Percentiles rank a stretch among this genome's conserved stretches.
phyloP scores from a whole-genome alignment of 2,329 filamentous ascomycete species.

The Stagonosporopsis rhizophila region DNA sequence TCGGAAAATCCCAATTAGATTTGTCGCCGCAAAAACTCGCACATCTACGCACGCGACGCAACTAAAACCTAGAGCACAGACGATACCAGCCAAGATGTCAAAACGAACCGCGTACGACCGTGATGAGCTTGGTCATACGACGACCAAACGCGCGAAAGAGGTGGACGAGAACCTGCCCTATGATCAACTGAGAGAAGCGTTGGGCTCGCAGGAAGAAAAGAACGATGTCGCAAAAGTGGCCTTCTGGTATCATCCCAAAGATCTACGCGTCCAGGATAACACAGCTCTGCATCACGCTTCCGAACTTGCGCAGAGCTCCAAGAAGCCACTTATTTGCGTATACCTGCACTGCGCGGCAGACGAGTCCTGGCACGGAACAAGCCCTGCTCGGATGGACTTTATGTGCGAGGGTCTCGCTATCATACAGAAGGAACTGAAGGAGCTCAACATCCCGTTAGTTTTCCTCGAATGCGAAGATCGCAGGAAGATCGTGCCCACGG shows the following conservation, averaged over 20 bases:
- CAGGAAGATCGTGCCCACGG: conserved; percentile 51
- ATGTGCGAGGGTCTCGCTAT: conserved; percentile 54
- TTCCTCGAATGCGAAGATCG: conserved; percentile 55
- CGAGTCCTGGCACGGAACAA: conserved; percentile 60
- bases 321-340: conserved; percentile 53
- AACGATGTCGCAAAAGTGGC: conserved; percentile 52
- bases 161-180: conserved; percentile 56
- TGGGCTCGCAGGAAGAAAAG: conserved; percentile 50
- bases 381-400: conserved; percentile 58
- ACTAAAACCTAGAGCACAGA: conserved; percentile 14
- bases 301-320: conserved; percentile 54
- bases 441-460: conserved; percentile 58
- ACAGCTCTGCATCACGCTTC: conserved; percentile 56
- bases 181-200: conserved; percentile 49
- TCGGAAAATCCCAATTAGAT: not conserved
- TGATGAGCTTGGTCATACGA: conserved; percentile 52
- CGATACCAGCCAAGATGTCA: conserved; percentile 29
- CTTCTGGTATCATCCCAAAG: conserved; percentile 62
- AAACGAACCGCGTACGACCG: conserved; percentile 42
- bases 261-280: conserved; percentile 60
- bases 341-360: conserved; percentile 58
- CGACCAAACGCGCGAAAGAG: conserved; percentile 59
- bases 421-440: conserved; percentile 55
- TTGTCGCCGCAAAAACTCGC: conserved; percentile 4
- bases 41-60: conserved; percentile 23